Percentiles rank a stretch among this genome's conserved stretches.
Evolutionary conservation across 2,329 filamentous ascomycete species (phyloP).

Genomic region (Botryotinia convoluta): DNA sequence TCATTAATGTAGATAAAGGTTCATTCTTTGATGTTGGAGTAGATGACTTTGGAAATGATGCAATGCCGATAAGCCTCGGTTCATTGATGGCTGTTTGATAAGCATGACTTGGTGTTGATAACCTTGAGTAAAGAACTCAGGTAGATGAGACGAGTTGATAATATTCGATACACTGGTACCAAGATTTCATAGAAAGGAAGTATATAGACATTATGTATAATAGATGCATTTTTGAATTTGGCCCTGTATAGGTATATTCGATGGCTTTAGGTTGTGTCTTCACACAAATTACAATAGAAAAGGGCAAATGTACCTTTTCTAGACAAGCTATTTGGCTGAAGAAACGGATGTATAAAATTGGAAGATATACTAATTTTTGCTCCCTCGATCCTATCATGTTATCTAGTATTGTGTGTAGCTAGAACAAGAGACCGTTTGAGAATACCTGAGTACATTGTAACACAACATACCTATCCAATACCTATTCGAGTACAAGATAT

Average conservation of each 20-base stretch:
- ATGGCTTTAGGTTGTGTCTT: not conserved
- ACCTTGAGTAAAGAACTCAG: not conserved
- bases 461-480: not conserved
- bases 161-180: not conserved
- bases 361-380: not conserved
- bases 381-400: not conserved
- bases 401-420: not conserved
- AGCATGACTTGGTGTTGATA: not conserved
- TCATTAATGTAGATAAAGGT: slow-evolving; percentile 3
- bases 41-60: slow-evolving; percentile 4
- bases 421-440: not conserved
- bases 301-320: not conserved
- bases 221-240: not conserved
- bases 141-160: not conserved
- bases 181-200: not conserved
- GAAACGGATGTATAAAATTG: not conserved
- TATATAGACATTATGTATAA: not conserved
- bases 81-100: slow-evolving; percentile 2
- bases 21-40: not conserved
- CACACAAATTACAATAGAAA: not conserved
- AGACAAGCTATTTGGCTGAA: not conserved
- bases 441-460: not conserved
- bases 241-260: not conserved
- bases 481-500: not conserved
- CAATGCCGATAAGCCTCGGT: slow-evolving; percentile 18